phyloP scores from a whole-genome alignment of 208 protist species.

The Borovskyia barvae region DNA sequence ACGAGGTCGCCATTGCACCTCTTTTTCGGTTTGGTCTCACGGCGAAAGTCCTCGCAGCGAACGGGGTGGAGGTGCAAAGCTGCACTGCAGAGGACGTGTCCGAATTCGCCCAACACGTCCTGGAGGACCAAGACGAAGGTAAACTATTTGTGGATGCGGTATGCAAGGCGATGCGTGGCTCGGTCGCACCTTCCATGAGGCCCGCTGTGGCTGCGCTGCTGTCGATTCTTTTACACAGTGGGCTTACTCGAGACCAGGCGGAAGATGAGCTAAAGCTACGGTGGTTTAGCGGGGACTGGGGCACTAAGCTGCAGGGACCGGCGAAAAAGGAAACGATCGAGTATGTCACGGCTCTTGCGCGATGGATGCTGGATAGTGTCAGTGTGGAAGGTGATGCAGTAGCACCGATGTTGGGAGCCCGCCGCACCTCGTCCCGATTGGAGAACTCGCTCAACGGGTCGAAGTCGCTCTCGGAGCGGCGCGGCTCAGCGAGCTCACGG shows the following conservation, averaged over 20 bases:
- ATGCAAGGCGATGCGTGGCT: constrained; percentile 64
- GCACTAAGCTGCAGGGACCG: constrained; percentile 67
- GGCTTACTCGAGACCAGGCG: constrained; percentile 54
- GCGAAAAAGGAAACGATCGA: constrained; percentile 51
- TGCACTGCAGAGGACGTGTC: constrained; percentile 14
- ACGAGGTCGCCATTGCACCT: constrained; percentile 41
- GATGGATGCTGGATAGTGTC: constrained; percentile 67
- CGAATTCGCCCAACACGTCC: constrained; percentile 50
- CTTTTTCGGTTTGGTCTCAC: constrained; percentile 73
- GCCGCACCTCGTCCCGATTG: constrained; percentile 26
- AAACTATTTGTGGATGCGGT: constrained; percentile 67
- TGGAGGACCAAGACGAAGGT: constrained; percentile 55
- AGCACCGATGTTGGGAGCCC: constrained; percentile 21
- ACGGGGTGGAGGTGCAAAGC: constrained; percentile 53
- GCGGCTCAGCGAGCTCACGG: constrained; percentile 53
- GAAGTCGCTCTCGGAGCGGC: constrained; percentile 56
- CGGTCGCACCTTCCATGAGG: constrained; percentile 73
- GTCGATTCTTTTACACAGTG: constrained; percentile 78
- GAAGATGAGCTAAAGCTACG: constrained; percentile 81
- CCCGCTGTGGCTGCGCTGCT: constrained; percentile 81
- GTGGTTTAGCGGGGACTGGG: constrained; percentile 90
- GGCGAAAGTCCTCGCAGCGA: constrained; percentile 32
- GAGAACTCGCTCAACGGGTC: constrained; percentile 49
- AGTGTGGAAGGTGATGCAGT: constrained; percentile 30
- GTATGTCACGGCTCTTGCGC: constrained; percentile 57